These are phyloP conservation scores for Aspergillus biplanus DNA, from an alignment of 495 filamentous ascomycete species.

Conservation along the genomic window DNA sequence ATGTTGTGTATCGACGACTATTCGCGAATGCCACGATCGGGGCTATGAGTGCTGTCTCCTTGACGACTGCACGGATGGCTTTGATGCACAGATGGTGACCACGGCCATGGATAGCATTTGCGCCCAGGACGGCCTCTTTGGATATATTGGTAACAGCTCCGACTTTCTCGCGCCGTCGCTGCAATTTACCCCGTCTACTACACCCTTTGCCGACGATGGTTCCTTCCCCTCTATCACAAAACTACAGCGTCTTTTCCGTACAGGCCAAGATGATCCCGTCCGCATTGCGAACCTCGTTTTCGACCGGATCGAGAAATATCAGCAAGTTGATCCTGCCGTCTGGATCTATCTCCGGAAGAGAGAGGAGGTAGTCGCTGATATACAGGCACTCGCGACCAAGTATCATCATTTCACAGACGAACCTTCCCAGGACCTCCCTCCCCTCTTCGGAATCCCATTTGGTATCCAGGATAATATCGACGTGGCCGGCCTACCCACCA, in stretches of 20 bases:
- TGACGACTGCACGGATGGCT: conserved; percentile 5
- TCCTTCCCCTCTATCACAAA: not conserved
- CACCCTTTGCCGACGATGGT: too few species aligned
- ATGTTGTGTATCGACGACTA: conserved; percentile 11
- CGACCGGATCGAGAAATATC: not conserved
- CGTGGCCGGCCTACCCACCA: not conserved
- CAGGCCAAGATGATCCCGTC: not conserved
- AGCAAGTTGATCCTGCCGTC: not conserved
- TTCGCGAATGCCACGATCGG: conserved; percentile 9
- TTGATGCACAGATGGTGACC: conserved; percentile 8
- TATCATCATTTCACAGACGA: not conserved
- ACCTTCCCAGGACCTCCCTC: not conserved
- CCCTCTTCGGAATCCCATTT: conserved; percentile 6
- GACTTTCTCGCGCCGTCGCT: not conserved
- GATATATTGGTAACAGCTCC: conserved; percentile 1
- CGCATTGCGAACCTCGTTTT: not conserved
- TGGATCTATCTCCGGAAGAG: not conserved
- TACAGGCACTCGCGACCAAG: not conserved
- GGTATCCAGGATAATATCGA: conserved; percentile 3
- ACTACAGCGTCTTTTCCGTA: not conserved
- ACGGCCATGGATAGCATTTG: conserved; percentile 12
- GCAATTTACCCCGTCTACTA: not conserved
- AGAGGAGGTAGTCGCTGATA: not conserved
- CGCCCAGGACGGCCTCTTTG: conserved; percentile 12
- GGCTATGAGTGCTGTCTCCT: conserved; percentile 11